Evolutionary conservation across 2,329 filamentous ascomycete genomes (phyloP).

Genomic region (Penicillium crustosum): DNA sequence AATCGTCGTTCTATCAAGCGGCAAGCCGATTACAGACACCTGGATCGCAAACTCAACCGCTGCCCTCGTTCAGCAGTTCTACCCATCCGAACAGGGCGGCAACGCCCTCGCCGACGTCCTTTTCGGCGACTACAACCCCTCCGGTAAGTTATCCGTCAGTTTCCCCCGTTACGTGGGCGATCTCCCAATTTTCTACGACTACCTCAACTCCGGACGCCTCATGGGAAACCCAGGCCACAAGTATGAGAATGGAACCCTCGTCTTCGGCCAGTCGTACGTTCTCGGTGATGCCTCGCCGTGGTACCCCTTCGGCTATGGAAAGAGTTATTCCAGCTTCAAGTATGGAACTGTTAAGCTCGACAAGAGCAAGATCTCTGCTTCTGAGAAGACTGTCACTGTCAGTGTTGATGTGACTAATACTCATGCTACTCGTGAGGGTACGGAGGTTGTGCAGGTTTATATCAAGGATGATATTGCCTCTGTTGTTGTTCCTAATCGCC

Average conservation of each 20-base stretch:
- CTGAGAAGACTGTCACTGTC: conserved; percentile 56
- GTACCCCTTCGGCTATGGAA: conserved; percentile 67
- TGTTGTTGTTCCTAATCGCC: conserved; percentile 64
- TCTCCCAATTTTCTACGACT: conserved; percentile 70
- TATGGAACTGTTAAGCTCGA: conserved; percentile 44
- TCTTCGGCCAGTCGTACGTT: conserved; percentile 66
- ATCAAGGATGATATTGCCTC: conserved; percentile 62
- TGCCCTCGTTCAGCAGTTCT: conserved; percentile 72
- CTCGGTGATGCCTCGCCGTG: conserved; percentile 59
- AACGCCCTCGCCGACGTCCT: conserved; percentile 66
- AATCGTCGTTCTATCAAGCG: conserved; percentile 66
- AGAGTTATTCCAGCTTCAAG: conserved; percentile 64
- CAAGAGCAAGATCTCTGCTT: conserved; percentile 50
- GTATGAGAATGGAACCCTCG: conserved; percentile 59
- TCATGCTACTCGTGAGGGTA: conserved; percentile 53
- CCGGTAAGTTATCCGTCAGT: conserved; percentile 64
- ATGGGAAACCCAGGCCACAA: conserved; percentile 55
- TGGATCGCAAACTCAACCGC: conserved; percentile 68
- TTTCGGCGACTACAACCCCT: conserved; percentile 65
- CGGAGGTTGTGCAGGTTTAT: conserved; percentile 69
- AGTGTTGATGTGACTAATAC: conserved; percentile 64
- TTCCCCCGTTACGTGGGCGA: conserved; percentile 68
- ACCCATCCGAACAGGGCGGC: conserved; percentile 68
- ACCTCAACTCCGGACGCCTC: conserved; percentile 64
- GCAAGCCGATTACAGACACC: conserved; percentile 70